Evolutionary conservation across 2,329 filamentous ascomycete species (phyloP).

Genomic region (Aspergillus pseudonomiae): DNA sequence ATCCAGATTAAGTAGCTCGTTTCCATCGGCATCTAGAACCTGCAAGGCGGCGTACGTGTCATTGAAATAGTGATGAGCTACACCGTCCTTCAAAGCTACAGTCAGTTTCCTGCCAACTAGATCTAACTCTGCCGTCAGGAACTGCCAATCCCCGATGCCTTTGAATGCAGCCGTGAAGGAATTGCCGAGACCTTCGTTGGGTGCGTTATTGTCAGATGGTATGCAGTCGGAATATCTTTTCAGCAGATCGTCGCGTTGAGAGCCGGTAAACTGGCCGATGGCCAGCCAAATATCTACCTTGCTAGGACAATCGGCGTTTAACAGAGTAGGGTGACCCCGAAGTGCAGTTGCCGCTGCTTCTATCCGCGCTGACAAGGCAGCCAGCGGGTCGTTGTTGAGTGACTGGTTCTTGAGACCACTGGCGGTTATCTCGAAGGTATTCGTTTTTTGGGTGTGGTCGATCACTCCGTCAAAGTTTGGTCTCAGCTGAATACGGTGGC

Average conservation of each 20-base stretch:
- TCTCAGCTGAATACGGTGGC: neutral
- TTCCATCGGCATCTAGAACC: neutral
- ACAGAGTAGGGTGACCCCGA: neutral
- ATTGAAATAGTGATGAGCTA: neutral
- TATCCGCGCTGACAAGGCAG: neutral
- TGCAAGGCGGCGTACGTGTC: neutral
- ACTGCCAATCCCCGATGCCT: neutral
- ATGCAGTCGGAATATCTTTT: neutral
- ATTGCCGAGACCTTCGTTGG: neutral
- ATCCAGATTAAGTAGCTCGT: neutral
- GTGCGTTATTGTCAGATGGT: neutral
- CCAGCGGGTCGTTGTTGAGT: neutral
- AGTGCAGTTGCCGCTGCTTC: neutral
- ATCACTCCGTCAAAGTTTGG: neutral
- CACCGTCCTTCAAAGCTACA: neutral
- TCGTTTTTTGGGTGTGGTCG: neutral
- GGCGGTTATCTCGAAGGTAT: neutral
- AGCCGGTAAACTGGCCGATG: neutral
- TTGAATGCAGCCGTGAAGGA: neutral
- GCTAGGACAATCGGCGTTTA: neutral
- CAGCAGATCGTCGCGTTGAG: neutral
- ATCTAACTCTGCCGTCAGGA: neutral
- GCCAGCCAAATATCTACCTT: neutral
- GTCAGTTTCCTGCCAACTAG: neutral
- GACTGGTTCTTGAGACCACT: neutral